A percentile compares a stretch with the other conserved stretches of the same genome.
These are phyloP conservation scores for Pseudonitzschia delicatissima DNA, from an alignment of 108 stramenopile species.

Conservation along the genomic window DNA sequence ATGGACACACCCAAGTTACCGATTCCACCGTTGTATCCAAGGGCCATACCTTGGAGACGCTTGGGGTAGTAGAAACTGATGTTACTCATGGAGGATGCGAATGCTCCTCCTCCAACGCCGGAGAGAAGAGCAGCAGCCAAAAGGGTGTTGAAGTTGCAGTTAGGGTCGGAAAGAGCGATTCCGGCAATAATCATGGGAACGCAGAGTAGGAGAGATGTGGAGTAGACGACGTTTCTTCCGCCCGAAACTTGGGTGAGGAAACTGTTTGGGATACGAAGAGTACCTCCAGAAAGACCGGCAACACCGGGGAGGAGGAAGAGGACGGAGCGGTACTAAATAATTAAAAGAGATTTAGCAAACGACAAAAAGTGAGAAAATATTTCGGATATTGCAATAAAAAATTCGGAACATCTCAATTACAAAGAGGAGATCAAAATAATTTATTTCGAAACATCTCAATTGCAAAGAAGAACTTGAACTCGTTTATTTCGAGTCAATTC, in stretches of 20 bases:
- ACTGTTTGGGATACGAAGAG: conserved; percentile 34
- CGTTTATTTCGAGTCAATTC: background rate
- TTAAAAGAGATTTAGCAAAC: background rate
- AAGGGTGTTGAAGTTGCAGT: conserved; percentile 20
- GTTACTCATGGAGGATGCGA: conserved; percentile 36
- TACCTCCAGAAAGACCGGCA: conserved; percentile 35
- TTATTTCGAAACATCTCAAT: background rate
- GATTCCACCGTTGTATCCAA: conserved; percentile 30
- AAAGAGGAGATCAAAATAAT: background rate
- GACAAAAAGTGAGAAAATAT: background rate
- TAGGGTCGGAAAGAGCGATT: conserved; percentile 13
- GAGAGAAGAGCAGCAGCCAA: conserved; percentile 14
- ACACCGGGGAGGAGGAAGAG: conserved; percentile 27
- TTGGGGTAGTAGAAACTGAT: conserved; percentile 33
- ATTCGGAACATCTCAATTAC: background rate
- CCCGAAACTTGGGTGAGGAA: conserved; percentile 32
- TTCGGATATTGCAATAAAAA: background rate
- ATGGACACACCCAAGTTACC: conserved; percentile 27
- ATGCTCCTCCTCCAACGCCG: conserved; percentile 35
- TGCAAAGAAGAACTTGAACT: background rate
- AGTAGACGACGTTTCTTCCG: conserved; percentile 32
- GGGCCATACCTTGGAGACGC: conserved; percentile 20
- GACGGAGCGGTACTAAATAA: conserved; percentile 20
- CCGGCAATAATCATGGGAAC: conserved; percentile 33
- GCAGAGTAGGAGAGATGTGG: conserved; percentile 25